These are phyloP conservation scores for Bimuria novae-zelandiae DNA, from an alignment of 2,329 filamentous ascomycete genomes.

Conservation along the genomic window DNA sequence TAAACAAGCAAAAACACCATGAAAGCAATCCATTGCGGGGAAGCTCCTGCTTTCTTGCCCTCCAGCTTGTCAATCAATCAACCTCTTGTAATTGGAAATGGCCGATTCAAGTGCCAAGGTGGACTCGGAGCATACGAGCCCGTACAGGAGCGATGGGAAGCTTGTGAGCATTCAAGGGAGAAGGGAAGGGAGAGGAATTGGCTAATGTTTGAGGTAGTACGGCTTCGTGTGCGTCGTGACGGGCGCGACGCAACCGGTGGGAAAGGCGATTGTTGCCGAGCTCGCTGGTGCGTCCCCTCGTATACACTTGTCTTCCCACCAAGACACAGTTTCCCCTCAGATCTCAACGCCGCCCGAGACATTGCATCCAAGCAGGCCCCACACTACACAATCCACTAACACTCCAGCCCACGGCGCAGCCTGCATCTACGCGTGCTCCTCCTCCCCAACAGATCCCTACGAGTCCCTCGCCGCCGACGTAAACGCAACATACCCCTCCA, in stretches of 20 bases:
- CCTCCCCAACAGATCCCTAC: constrained; percentile 49
- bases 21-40: not conserved
- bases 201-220: constrained; percentile 49
- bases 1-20: constrained; percentile 46
- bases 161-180: constrained; percentile 48
- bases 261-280: constrained; percentile 63
- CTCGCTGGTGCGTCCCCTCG: constrained; percentile 55
- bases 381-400: constrained; percentile 11
- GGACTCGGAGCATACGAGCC: constrained; percentile 59
- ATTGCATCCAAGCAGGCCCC: too few relatives aligned
- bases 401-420: constrained; percentile 64
- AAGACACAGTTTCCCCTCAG: too few relatives aligned
- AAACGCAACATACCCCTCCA: constrained; percentile 54
- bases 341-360: too few relatives aligned
- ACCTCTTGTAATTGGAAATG: constrained; percentile 11
- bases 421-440: constrained; percentile 65
- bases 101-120: constrained; percentile 13
- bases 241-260: constrained; percentile 64
- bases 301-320: too few relatives aligned
- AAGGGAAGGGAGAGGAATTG: not conserved
- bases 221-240: constrained; percentile 69
- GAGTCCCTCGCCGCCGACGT: constrained; percentile 50
- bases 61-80: not conserved
- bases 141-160: constrained; percentile 63
- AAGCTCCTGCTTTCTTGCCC: not conserved